Base-by-base conservation (phyloP, 2,329 filamentous ascomycete species). In the Trichoderma sp. region DNA sequence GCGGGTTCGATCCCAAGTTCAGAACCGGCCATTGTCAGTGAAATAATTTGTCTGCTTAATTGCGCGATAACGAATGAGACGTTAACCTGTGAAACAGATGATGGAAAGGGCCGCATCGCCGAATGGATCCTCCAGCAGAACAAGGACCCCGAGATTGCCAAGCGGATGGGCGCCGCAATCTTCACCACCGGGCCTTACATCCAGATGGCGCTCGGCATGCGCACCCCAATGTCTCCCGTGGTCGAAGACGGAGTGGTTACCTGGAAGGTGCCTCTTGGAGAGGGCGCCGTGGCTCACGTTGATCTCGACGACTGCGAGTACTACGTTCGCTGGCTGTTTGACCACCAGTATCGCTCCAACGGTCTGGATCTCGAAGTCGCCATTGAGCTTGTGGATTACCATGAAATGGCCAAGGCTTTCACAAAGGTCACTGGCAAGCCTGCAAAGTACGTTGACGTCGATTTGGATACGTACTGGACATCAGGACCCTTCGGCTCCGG, bases 241-340 rank as follows among this genome's bases (percentile, higher is more conserved):
- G 73, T 85, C 11, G 82, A 84, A 64, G 75, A 84, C 70, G 81
- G 80, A 0, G 75, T 83, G 20, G 78, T 83, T 9, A 84, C 81
- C 11, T 84, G 83, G 83, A 74, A 79, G 5, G 78, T 81, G 2
- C 83, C 85, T 1, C 75, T 86, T 3, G 80, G 79, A 3, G 73
- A 81, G 20, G 84, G 82, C 1, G 81, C 79, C 0, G 79, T 86
- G 0, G 76, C 80, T 0, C 82, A 84, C 66, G 81, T 85, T 3
- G 75, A 81, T 4, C 80, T 86, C 3, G 84, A 85, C 26, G 85
- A 87, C 74, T 84, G 83, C 72, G 84, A 80, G 6, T 73, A 80
- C 43, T 86, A 86, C 73, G 84, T 81, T 15, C 79, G 82, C 20
- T 87, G 83, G 83, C 77, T 86, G 1, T 85, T 87, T 66, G 85